Evolutionary conservation across 2,329 filamentous ascomycete species (phyloP), one percentile per base, ranked within the genome.

Genomic region (Cercospora nicotianae): DNA sequence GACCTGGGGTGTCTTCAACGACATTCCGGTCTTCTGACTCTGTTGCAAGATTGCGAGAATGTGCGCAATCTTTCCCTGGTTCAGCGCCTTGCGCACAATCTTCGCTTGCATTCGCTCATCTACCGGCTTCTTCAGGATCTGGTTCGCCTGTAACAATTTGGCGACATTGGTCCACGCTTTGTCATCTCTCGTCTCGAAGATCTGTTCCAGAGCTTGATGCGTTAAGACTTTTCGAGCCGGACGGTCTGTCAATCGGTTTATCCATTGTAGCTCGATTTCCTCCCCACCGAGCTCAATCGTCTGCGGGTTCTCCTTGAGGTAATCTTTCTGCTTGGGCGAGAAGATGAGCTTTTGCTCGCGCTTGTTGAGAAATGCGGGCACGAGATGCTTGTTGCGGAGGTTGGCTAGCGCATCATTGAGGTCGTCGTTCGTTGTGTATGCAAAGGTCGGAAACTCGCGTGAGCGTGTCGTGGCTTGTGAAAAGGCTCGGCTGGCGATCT

Each of bases 271-370:
- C 2, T 74, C 68, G 20, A 80, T 72, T n/a, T 80, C 79, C 63
- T 81, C 78, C 18, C 74, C 75, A 69, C 81, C 81, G 28, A 84
- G 70, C 1, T 77, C 78, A 45, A 81, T 79, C 33, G 80, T 79
- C 42, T 81, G 77, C 33, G 82, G 81, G 65, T 82, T 78, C 66
- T 79, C 79, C 60, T 80, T 75, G 39, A 85, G 79, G 45, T 78
- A 77, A 55, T 80, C 74, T n/a, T 75, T 75, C 75, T 81, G 76
- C 39, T 80, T 78, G 18, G 76, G 67, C 57, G 75, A 73, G 76
- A 80, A 83, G 70, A 84, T 79, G 31, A 84, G 78, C 67, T 78
- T 75, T 31, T 77, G 72, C 70, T 84, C 81, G 45, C 77, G 76
- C 16, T 73, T 69, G 66, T 76, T 79, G 63, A 85, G 79, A 73